Base-by-base conservation (phyloP, 768 basidiomycete genomes). In the Calocybe gangraenosa region DNA sequence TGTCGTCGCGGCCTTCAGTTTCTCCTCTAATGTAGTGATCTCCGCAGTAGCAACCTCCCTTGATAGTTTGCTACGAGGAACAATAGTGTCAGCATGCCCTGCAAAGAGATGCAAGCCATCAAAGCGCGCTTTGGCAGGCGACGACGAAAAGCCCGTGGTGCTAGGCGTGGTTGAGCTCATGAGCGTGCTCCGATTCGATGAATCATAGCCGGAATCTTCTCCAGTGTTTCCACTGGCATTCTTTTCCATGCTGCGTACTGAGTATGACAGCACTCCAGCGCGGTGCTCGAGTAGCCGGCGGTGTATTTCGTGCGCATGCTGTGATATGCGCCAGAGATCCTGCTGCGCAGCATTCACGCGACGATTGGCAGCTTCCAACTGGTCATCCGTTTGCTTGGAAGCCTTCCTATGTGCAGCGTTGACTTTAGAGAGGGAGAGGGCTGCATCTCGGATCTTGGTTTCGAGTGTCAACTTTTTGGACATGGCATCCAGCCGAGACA, bases 401-500 rank as follows among this genome's bases (percentile, higher is more conserved):
- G 75, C 64, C 46, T 69, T 75, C 59, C 75, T 81, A 59, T 81
- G 71, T 6, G 75, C 62, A 17, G 73, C 65, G 58, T 87, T 84
- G 42, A 88, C 73, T 63, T 75, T 81, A 42, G 83, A 75, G 3
- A 93, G 75, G 13, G 84, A 89, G 6, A 81, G 55, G 2, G 89
- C 87, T 1, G 91, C 91, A 52, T 93, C 90, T 18, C 92, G 88
- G 23, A 94, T 91, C 59, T 88, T 92, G 37, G 81, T 86, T 59
- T 94, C 92, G 25, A 89, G 75, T 2, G 76, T 69, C 43, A 94
- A 75, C 58, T 88, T 92, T 62, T 79, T 88, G 40, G 74, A 70
- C 64, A 83, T 73, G 18, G 85, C 83, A 28, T 68, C 74, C 9
- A 84, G 66, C 11, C 88, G 77, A 3, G 84, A 77, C 21, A 76